Evolutionary conservation across 2,329 filamentous ascomycete genomes (phyloP).

Genomic region (Cercospora beticola): DNA sequence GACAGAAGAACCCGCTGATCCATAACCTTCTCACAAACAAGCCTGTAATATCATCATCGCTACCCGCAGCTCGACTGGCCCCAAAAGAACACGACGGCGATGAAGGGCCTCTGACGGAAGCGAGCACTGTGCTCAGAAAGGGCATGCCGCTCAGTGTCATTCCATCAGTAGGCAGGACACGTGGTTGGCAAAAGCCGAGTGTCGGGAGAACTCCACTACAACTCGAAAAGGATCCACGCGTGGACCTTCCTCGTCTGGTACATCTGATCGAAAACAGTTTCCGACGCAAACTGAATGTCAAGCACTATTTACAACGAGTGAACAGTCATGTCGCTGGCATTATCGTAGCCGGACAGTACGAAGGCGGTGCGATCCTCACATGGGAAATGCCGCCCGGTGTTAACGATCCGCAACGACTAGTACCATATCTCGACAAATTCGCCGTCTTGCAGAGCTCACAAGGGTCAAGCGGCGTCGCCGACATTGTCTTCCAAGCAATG

Average conservation of each 20-base stretch:
- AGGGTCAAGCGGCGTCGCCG: slow-evolving; percentile 80
- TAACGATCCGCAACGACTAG: slow-evolving; percentile 58
- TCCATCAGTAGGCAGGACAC: slow-evolving; percentile 62
- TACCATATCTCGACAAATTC: slow-evolving; percentile 97
- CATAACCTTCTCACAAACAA: slow-evolving; percentile 96
- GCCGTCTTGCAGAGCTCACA: slow-evolving; percentile 86
- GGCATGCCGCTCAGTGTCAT: slow-evolving; percentile 87
- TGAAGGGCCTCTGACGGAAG: slow-evolving; percentile 36
- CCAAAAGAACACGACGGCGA: slow-evolving; percentile 25
- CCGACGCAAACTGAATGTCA: slow-evolving; percentile 75
- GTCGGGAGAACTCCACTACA: slow-evolving; percentile 62
- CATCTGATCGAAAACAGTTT: slow-evolving; percentile 94
- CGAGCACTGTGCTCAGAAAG: slow-evolving; percentile 79
- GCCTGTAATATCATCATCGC: slow-evolving; percentile 84
- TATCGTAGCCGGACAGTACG: slow-evolving; percentile 94
- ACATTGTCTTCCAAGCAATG: slow-evolving; percentile 96
- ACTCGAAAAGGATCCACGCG: slow-evolving; percentile 70
- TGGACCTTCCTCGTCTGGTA: slow-evolving; percentile 79
- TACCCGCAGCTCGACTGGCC: slow-evolving; percentile 68
- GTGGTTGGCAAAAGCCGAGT: slow-evolving; percentile 67
- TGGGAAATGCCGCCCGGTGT: slow-evolving; percentile 72
- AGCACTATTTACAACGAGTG: slow-evolving; percentile 80
- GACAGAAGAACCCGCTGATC: slow-evolving; percentile 79
- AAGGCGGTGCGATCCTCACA: slow-evolving; percentile 89
- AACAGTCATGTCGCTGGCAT: slow-evolving; percentile 79